Evolutionary conservation across 164 flowering plant genomes (phyloP).

Genomic region (Euptelea pleiosperma): DNA sequence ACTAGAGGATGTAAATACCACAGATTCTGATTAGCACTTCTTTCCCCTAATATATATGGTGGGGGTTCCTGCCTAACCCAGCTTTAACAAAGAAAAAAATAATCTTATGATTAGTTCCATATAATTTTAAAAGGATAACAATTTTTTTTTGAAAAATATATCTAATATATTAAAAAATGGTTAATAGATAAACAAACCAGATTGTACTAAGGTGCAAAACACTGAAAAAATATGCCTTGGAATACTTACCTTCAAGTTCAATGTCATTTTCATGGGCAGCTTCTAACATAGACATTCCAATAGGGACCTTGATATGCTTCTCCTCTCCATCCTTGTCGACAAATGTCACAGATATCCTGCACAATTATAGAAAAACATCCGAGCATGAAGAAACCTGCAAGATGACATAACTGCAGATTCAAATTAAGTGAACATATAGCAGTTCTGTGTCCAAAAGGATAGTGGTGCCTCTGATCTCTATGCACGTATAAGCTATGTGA

Average conservation of each 20-base stretch:
- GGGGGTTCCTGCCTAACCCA: too few species aligned
- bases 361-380: constrained; percentile 3
- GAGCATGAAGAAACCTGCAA: constrained; percentile 7
- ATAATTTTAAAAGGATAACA: too few species aligned
- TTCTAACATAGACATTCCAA: constrained; percentile 93
- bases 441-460: too few species aligned
- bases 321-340: constrained; percentile 87
- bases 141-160: too few species aligned
- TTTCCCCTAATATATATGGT: too few species aligned
- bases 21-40: too few species aligned
- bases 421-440: neutral
- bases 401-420: neutral
- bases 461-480: too few species aligned
- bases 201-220: neutral
- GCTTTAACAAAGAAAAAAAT: too few species aligned
- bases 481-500: too few species aligned
- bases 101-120: too few species aligned
- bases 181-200: neutral
- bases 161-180: too few species aligned
- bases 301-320: constrained; percentile 68
- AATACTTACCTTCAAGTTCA: constrained; percentile 85
- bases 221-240: neutral
- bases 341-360: constrained; percentile 89
- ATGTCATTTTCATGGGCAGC: constrained; percentile 97
- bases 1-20: too few species aligned